Base-by-base conservation (phyloP, 2,329 filamentous ascomycete genomes). In the Colletotrichum siamense region DNA sequence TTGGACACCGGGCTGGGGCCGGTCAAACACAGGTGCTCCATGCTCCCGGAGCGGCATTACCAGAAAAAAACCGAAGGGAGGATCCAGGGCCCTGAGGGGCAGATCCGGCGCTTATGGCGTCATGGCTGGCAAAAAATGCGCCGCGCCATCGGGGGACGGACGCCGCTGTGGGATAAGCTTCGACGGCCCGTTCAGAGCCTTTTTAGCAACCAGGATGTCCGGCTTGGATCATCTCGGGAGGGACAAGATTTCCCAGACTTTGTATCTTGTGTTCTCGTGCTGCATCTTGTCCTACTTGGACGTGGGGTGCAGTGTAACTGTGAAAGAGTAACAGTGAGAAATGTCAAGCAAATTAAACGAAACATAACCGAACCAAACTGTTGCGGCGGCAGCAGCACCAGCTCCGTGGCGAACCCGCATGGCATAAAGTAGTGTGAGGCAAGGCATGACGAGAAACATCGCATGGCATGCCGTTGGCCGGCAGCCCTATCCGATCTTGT, bases 31-130 rank as follows among this genome's bases (percentile, higher is more conserved):
- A 34, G 52, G 9, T 34, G 22, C 28, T 73, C 49, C 26, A 61
- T 15, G 44, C 8, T 34, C 34, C 55, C n/a, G n/a, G 49, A 12
- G 36, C 26, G 15, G 26, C 13, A 8, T 57, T 13, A 52, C 44
- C 44, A 52, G n/a, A 52, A 52, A 24, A 52, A 55, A 26, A 62
- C n/a, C 30, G 36, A 24, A 30, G 30, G 69, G 22, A 32, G 34
- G 30, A 49, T 28, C 71, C 72, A 66, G 62, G 62, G 8, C 24
- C 26, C 44, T 39, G 59, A 63, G 69, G 69, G 69, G 74, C 30
- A 12, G 22, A 22, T 69, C 44, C 44, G 74, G 57, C 74, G 70
- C 64, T 74, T 76, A 76, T 74, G 49, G 74, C 74, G 74, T 76
- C 70, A 74, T 74, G 65, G 30, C 59, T 36, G 44, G n/a, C n/a